Evolutionary conservation across 2,329 filamentous ascomycete genomes (phyloP), one percentile per base, ranked within the genome.

Genomic region (Talaromyces pinophilus): DNA sequence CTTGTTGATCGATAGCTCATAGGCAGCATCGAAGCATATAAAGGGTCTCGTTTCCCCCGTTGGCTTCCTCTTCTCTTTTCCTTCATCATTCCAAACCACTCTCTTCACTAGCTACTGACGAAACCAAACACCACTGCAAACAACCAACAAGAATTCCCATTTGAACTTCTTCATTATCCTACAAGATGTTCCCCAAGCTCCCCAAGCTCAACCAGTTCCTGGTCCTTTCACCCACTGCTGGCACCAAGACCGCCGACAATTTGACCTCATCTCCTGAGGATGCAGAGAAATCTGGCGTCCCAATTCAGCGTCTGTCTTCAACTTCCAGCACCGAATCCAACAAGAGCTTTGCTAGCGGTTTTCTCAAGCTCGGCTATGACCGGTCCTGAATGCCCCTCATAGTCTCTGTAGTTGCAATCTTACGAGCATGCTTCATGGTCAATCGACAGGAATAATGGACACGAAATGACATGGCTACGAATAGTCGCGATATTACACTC

Each of bases 281-380:
- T 28, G 13, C 46, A 25, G 62, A 30, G 17, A 62, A 59, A 59
- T 13, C 62, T 38, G 61, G 11, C 38, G 40, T 15, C 22, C 54
- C 42, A 2, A 65, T 65, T 35, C 33, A 67, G 4, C 66, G 66
- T 19, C 35, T 59, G 7, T 67, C 66, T 38, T 64, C 66, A n/a
- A 57, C 66, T 22, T 62, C 66, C 30, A 64, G 62, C 40, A 62
- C 57, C 17, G 66, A 62, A 5, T 67, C 63, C 25, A 38, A 3
- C 30, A 57, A 46, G 13, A 22, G 33, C 30, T 60, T 60, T 60
- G 35, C 61, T 28, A 52, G 63, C 15, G 42, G 50, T 22, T 67
- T 67, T 62, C 66, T 67, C 30, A 67, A 67, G 59, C 66, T 67
- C 15, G 62, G 62, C 7, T 65, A 44, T 57, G 65, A 67, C 19